phyloP scores from a whole-genome alignment of 2,329 filamentous ascomycete genomes.

The Daldinia sp. region DNA sequence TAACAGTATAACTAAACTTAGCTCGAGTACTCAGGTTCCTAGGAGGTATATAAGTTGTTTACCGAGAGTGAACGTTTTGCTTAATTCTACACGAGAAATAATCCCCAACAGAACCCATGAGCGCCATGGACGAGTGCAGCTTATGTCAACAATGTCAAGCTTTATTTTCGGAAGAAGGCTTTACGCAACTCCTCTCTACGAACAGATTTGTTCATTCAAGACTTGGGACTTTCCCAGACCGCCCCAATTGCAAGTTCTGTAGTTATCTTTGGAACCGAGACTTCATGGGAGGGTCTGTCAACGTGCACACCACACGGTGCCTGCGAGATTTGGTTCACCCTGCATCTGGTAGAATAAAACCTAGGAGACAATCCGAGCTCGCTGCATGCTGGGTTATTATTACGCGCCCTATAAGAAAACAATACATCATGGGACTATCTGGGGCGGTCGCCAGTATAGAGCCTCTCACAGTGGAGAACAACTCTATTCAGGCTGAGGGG shows the following conservation, averaged over 20 bases:
- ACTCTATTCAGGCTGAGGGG: conserved; percentile 6
- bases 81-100: background rate
- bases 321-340: conserved; percentile 21
- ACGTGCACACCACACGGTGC: conserved; percentile 13
- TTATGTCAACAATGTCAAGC: conserved; percentile 15
- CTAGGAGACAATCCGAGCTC: conserved; percentile 9
- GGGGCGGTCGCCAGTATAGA: conserved; percentile 12
- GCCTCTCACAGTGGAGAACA: conserved; percentile 8
- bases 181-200: conserved; percentile 16
- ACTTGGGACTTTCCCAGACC: conserved; percentile 16
- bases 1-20: no score
- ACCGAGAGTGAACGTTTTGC: background rate
- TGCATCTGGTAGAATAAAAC: conserved; percentile 5
- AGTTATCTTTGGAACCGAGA: conserved; percentile 28
- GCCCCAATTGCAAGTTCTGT: conserved; percentile 20
- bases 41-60: no score
- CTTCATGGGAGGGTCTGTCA: conserved; percentile 13
- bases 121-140: background rate
- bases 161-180: conserved; percentile 22
- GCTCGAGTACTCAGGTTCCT: no score
- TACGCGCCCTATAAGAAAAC: conserved; percentile 13
- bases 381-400: conserved; percentile 19
- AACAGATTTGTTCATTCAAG: conserved; percentile 23
- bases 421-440: conserved; percentile 13
- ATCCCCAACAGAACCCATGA: background rate